Conservation (phyloP, 257 asterid species). For the Prunella vulgaris region DNA sequence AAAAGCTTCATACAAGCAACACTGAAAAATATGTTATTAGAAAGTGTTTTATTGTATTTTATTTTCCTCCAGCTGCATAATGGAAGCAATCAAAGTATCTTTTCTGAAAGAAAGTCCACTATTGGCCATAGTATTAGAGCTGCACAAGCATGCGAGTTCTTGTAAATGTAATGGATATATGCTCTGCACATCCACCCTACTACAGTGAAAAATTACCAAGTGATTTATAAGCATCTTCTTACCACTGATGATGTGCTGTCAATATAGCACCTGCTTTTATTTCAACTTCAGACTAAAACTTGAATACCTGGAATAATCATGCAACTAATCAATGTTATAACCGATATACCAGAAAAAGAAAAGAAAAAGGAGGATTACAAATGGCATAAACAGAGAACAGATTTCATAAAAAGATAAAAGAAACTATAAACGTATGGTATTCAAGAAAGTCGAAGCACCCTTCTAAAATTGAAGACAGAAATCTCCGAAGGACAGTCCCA, state of each 20-base stretch:
- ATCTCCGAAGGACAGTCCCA: not conserved
- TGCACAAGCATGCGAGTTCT: not conserved
- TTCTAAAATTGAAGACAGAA: not conserved
- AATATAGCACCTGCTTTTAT: constrained; percentile 6
- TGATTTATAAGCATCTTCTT: not conserved
- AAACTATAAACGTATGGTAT: not conserved
- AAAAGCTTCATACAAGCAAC: not conserved
- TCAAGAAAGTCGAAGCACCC: not conserved
- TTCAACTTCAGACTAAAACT: constrained; percentile 14
- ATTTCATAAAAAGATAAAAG: not conserved
- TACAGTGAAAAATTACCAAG: not conserved
- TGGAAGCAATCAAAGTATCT: not conserved
- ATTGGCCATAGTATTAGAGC: not conserved
- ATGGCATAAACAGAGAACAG: not conserved
- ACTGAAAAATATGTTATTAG: not conserved
- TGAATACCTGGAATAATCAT: not conserved
- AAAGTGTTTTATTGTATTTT: not conserved
- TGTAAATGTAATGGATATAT: not conserved
- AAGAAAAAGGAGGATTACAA: not conserved
- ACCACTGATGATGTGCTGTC: constrained; percentile 8
- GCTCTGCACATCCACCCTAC: not conserved
- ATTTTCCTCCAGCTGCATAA: not conserved
- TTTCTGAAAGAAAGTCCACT: not conserved
- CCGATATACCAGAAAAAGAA: not conserved
- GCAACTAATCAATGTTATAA: not conserved